A percentile compares a stretch with the other conserved stretches of the same genome.
phyloP scores from a whole-genome alignment of 129 eudicot genomes.

The Kitagawia praeruptora region DNA sequence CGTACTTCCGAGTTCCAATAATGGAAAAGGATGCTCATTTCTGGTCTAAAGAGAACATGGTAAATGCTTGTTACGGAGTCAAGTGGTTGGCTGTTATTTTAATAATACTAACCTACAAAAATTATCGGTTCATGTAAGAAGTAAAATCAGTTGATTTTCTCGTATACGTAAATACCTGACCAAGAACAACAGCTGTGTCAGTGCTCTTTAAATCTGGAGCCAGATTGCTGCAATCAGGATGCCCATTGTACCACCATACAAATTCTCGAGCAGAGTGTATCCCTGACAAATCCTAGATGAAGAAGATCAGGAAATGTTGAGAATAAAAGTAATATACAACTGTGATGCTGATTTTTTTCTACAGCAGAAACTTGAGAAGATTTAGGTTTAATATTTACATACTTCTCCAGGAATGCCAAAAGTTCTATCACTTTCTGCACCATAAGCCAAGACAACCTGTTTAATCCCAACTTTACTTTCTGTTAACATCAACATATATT shows the following conservation, averaged over 20 bases:
- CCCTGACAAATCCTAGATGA: constrained; percentile 58
- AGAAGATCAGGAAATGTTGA: background rate
- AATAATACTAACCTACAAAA: background rate
- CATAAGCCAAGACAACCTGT: constrained; percentile 97
- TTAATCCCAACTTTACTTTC: constrained; percentile 6
- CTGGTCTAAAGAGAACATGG: background rate
- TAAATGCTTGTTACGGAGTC: background rate
- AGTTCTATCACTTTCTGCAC: constrained; percentile 91
- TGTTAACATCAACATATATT: constrained; percentile 2
- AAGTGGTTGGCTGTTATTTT: background rate
- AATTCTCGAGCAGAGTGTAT: constrained; percentile 90
- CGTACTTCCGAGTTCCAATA: background rate
- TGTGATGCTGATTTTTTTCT: background rate
- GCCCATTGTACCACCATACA: constrained; percentile 99
- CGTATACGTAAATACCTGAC: constrained; percentile 52
- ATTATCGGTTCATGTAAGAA: background rate
- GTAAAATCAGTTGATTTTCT: background rate
- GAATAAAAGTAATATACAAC: background rate
- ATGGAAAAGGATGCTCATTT: background rate
- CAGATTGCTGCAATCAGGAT: constrained; percentile 68
- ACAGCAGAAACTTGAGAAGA: background rate
- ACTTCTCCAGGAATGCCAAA: constrained; percentile 90
- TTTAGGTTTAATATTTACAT: constrained; percentile 2
- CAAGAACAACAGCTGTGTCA: constrained; percentile 94
- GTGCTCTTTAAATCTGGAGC: constrained; percentile 65